phyloP scores from a whole-genome alignment of 2,329 filamentous ascomycete genomes.

The Purpureocillium lavendulum region DNA sequence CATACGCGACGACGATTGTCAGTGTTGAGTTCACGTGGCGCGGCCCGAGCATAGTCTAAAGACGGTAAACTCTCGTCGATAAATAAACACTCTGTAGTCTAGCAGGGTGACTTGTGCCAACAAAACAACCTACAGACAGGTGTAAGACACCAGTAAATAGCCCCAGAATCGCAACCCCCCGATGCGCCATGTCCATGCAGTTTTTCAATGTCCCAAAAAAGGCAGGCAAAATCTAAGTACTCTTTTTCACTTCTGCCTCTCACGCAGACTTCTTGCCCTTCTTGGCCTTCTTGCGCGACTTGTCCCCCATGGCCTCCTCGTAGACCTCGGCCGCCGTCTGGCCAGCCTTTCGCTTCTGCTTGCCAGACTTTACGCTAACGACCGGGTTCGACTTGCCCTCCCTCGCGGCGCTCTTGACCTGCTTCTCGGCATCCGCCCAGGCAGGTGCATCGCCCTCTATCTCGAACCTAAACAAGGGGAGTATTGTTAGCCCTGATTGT shows the following conservation, averaged over 20 bases:
- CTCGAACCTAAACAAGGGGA: constrained; percentile 42
- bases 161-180: too few relatives aligned
- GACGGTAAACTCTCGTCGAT: too few relatives aligned
- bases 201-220: too few relatives aligned
- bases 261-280: constrained; percentile 26
- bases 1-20: too few relatives aligned
- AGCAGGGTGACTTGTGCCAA: too few relatives aligned
- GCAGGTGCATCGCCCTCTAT: constrained; percentile 53
- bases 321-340: constrained; percentile 53
- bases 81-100: too few relatives aligned
- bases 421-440: constrained; percentile 67
- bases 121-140: too few relatives aligned
- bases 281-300: constrained; percentile 49
- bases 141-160: too few relatives aligned
- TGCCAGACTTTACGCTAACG: constrained; percentile 75
- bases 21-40: too few relatives aligned
- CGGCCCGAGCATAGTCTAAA: too few relatives aligned
- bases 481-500: too few relatives aligned
- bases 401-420: constrained; percentile 52
- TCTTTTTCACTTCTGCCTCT: constrained; percentile 1
- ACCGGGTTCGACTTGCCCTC: constrained; percentile 50
- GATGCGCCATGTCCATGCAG: not conserved
- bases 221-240: too few relatives aligned
- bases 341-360: constrained; percentile 66
- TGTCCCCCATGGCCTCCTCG: constrained; percentile 49